Evolutionary conservation across 441 rosid genomes (phyloP), one percentile per base, ranked within the genome.

Genomic region (Breynia disticha): DNA sequence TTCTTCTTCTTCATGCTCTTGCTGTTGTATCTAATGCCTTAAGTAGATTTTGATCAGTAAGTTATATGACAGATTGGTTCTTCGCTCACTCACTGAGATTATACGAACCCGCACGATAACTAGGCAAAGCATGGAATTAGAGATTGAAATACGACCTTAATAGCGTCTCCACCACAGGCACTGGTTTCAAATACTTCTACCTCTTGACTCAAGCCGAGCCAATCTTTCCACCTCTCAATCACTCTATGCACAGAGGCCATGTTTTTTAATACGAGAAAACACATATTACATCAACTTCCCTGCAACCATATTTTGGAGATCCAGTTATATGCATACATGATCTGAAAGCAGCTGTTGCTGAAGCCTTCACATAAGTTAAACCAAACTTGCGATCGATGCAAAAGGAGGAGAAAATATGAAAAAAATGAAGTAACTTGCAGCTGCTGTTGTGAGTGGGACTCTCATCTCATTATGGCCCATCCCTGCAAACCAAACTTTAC

Each of bases 401-500:
- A 24, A 24, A 24, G 32, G 32, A 43, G 15, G 11, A 39, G 43
- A 39, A 39, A 39, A 39, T 10, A 8, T 39, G 43, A 39, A 39
- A 2, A 10, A 39, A 61, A 52, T 44, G 20, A 49, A 56, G 19
- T 70, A 86, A 95, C 95, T 86, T 60, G 95, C 90, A 57, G 98
- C 88, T 17, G 97, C 87, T 18, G 93, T 79, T 46, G 97, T 86
- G 47, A 89, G 86, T 37, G 81, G 96, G 18, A 84, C 76, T 37
- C 90, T 93, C 87, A 88, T 88, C 57, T 82, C 72, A 8, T 62
- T 64, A 49, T 86, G 96, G 19, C 96, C 98, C 93, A 86, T 74
- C 49, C 97, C 98, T 0, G 88, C 90, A 54, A 88, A 89, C 73
- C 98, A 88, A 48, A 91, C 97, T 69, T 84, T 91, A 61, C 97